phyloP scores from a whole-genome alignment of 2,329 filamentous ascomycete species.

The Chaetomiaceae sp. region DNA sequence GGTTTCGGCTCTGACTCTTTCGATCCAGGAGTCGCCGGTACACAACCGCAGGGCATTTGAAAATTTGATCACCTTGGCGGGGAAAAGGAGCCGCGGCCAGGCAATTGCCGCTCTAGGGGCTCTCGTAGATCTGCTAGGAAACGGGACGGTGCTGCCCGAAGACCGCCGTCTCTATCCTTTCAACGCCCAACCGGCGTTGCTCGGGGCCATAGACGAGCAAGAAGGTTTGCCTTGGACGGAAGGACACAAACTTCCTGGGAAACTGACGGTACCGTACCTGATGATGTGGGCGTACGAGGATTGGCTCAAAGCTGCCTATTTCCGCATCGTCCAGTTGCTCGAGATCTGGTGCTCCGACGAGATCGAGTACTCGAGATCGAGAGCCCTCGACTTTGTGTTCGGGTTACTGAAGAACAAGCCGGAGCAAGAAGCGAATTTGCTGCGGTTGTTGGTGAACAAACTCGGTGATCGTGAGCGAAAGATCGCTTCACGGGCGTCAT shows the following conservation, averaged over 20 bases:
- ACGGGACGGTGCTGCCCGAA: constrained; percentile 76
- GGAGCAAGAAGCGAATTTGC: constrained; percentile 91
- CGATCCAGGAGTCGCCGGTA: constrained; percentile 91
- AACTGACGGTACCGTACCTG: constrained; percentile 70
- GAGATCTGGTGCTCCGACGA: constrained; percentile 94
- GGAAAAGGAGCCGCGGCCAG: constrained; percentile 88
- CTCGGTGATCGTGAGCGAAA: constrained; percentile 93
- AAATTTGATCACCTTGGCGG: constrained; percentile 73
- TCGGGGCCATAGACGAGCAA: constrained; percentile 64
- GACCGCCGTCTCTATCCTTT: constrained; percentile 80
- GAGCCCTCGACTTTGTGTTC: constrained; percentile 86
- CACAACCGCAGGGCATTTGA: constrained; percentile 91
- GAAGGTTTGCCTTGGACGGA: constrained; percentile 58
- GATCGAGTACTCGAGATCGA: constrained; percentile 84
- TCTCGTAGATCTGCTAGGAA: constrained; percentile 88
- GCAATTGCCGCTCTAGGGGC: constrained; percentile 90
- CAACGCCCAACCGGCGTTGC: constrained; percentile 69
- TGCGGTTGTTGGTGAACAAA: constrained; percentile 92
- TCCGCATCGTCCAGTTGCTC: constrained; percentile 85
- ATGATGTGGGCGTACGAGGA: constrained; percentile 91
- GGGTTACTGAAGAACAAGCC: constrained; percentile 92
- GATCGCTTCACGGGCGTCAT: constrained; percentile 88
- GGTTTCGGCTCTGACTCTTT: constrained; percentile 87
- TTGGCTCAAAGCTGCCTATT: constrained; percentile 91
- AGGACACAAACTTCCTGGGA: constrained; percentile 67